Conservation (phyloP, 2,329 filamentous ascomycete genomes). For the Colletotrichum spaethianum region DNA sequence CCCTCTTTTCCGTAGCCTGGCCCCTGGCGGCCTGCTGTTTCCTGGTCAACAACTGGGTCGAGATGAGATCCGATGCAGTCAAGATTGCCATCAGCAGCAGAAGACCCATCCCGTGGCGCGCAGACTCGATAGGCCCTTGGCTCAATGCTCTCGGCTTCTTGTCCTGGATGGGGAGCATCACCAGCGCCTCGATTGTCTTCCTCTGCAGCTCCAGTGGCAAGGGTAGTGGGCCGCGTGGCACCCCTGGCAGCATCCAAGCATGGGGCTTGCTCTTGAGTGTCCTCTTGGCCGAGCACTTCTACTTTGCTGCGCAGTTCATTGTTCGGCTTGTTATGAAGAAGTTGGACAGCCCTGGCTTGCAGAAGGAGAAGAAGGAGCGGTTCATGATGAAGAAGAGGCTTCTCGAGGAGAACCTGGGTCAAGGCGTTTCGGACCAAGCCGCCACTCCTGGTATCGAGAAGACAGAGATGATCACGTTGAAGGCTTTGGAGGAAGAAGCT, state of each 20-base stretch:
- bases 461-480: constrained; percentile 75
- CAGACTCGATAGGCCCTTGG: constrained; percentile 96
- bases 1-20: constrained; percentile 94
- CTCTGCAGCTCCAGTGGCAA: constrained; percentile 88
- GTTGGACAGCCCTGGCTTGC: constrained; percentile 87
- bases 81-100: constrained; percentile 94
- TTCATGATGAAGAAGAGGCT: constrained; percentile 85
- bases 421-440: constrained; percentile 66
- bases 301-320: constrained; percentile 81
- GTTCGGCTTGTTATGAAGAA: constrained; percentile 83
- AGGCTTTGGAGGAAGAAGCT: constrained; percentile 75
- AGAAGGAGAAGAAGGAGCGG: constrained; percentile 86
- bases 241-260: constrained; percentile 78
- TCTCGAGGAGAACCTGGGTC: constrained; percentile 79
- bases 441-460: constrained; percentile 62
- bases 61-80: constrained; percentile 91
- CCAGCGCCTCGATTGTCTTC: constrained; percentile 89
- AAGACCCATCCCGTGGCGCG: constrained; percentile 88
- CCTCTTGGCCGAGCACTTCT: constrained; percentile 90
- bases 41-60: constrained; percentile 95
- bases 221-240: constrained; percentile 74
- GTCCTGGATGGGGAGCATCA: constrained; percentile 93
- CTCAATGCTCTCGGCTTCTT: constrained; percentile 87
- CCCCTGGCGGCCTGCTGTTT: constrained; percentile 92
- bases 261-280: constrained; percentile 88